phyloP scores from a whole-genome alignment of 2,329 filamentous ascomycete genomes.

The Ophiostoma montium region DNA sequence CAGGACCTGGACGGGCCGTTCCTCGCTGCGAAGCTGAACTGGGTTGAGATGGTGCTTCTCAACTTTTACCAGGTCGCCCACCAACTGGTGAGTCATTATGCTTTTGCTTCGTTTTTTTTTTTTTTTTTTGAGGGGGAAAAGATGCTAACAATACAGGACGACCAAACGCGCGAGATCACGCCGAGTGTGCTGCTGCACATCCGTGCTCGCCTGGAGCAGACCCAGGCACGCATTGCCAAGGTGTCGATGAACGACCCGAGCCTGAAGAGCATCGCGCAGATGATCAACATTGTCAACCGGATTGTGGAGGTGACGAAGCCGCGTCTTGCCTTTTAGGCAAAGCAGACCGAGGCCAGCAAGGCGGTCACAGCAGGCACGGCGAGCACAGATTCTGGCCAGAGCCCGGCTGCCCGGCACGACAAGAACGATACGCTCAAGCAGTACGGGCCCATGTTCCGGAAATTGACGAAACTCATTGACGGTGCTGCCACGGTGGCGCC shows the following conservation, averaged over 20 bases:
- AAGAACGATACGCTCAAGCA: no score
- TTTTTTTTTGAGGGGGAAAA: neutral
- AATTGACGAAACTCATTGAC: neutral
- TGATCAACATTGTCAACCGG: slow-evolving; percentile 25
- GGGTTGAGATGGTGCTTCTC: slow-evolving; percentile 46
- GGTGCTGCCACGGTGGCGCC: neutral
- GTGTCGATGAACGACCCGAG: slow-evolving; percentile 32
- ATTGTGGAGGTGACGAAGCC: slow-evolving; percentile 16
- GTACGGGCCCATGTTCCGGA: neutral
- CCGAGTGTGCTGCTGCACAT: slow-evolving; percentile 43
- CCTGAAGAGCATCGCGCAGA: slow-evolving; percentile 32
- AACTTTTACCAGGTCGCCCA: slow-evolving; percentile 34
- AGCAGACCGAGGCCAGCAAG: neutral
- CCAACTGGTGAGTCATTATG: slow-evolving; percentile 40
- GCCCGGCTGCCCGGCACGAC: no score
- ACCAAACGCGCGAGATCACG: slow-evolving; percentile 39
- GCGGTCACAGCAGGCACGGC: no score
- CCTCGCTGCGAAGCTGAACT: slow-evolving; percentile 41
- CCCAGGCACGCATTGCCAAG: slow-evolving; percentile 36
- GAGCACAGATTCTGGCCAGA: no score
- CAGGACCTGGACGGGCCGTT: slow-evolving; percentile 39
- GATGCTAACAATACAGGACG: slow-evolving; percentile 26
- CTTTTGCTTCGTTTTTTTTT: neutral
- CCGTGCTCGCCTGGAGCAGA: slow-evolving; percentile 35
- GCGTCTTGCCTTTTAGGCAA: neutral